These are phyloP conservation scores for Cucurbita argyrosperma DNA, from an alignment of 306 rosid species.

Conservation along the genomic window DNA sequence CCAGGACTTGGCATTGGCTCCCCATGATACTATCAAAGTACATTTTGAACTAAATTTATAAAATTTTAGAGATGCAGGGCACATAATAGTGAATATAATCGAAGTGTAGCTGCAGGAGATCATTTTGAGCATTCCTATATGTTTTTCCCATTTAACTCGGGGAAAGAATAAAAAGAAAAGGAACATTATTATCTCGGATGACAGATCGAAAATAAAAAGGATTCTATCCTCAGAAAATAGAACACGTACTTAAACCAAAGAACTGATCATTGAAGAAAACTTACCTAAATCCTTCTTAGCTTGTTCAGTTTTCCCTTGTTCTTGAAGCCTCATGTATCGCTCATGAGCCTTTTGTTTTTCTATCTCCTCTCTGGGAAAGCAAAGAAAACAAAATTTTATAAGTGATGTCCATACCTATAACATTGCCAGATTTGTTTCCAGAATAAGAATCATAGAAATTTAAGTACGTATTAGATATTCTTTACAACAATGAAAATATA, in stretches of 20 bases:
- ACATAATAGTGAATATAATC: not conserved
- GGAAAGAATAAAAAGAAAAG: not conserved
- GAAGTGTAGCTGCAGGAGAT: not conserved
- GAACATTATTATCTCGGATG: not conserved
- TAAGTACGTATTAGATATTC: not conserved
- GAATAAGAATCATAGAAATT: not conserved
- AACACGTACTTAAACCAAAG: not conserved
- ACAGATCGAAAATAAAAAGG: not conserved
- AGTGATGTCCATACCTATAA: not conserved
- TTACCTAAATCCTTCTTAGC: slow-evolving; percentile 86
- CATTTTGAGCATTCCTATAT: not conserved
- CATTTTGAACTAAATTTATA: not conserved
- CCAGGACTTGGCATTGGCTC: not conserved
- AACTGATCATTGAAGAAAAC: not conserved
- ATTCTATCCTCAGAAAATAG: not conserved
- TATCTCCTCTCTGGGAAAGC: slow-evolving; percentile 55
- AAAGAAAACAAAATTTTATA: not conserved
- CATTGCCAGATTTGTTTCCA: not conserved
- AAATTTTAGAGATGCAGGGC: not conserved
- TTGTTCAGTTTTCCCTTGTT: slow-evolving; percentile 90
- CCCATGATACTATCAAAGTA: not conserved
- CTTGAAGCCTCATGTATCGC: slow-evolving; percentile 75
- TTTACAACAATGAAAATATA: slow-evolving; percentile 7
- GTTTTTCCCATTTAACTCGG: not conserved
- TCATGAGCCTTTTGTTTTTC: slow-evolving; percentile 88